Evolutionary conservation across 768 basidiomycete genomes (phyloP).

Genomic region (Mycena pura): DNA sequence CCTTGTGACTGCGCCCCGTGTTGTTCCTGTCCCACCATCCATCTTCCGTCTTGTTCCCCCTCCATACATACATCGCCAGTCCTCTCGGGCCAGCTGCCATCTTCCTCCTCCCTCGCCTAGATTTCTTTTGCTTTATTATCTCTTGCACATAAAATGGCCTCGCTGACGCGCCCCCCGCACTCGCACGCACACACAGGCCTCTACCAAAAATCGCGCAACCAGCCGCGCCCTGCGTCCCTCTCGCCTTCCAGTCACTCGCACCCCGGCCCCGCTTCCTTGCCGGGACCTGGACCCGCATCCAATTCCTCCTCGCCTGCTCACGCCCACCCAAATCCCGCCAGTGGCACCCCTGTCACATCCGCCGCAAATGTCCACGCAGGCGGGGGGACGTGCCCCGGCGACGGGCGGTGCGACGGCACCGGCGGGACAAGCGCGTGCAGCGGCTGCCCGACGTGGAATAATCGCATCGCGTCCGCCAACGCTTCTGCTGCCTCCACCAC

Average conservation of each 20-base stretch:
- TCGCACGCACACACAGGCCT: too few relatives aligned
- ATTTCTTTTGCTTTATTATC: constrained; percentile 31
- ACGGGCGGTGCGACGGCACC: constrained; percentile 96
- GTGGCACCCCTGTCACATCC: not conserved
- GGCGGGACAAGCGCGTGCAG: constrained; percentile 93
- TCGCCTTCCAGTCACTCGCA: constrained; percentile 37
- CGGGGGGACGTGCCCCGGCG: constrained; percentile 93
- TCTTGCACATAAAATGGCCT: constrained; percentile 33
- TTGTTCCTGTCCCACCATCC: not conserved
- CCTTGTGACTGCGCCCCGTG: not conserved
- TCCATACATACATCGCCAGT: constrained; percentile 15
- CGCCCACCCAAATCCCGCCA: constrained; percentile 25
- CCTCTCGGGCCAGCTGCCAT: too few relatives aligned
- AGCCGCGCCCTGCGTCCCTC: constrained; percentile 72
- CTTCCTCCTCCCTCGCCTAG: constrained; percentile 32
- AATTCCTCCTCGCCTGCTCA: constrained; percentile 30
- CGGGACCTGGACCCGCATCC: too few relatives aligned
- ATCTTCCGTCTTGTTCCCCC: not conserved
- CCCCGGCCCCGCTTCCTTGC: constrained; percentile 27
- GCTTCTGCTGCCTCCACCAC: constrained; percentile 9
- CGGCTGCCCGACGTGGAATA: constrained; percentile 98
- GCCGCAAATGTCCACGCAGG: constrained; percentile 13
- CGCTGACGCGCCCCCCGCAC: constrained; percentile 44
- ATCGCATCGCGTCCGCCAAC: constrained; percentile 56
- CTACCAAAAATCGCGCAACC: constrained; percentile 84